Conservation (phyloP, 352 stramenopile species). For the Pythium monospermum region DNA sequence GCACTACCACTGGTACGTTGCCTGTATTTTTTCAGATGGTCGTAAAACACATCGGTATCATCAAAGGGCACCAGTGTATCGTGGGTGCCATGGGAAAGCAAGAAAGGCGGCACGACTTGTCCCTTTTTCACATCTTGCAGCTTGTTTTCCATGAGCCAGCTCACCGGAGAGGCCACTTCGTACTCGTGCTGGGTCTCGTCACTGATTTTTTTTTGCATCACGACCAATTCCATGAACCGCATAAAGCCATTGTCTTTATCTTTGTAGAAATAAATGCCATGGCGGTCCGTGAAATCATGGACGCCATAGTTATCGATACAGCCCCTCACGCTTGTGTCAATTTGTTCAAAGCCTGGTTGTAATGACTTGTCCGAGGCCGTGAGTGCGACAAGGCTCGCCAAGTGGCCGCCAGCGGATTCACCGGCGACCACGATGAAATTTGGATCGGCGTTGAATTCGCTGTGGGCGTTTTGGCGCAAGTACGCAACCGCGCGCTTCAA, state of each 20-base stretch:
- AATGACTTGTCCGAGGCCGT: conserved; percentile 57
- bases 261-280: conserved; percentile 54
- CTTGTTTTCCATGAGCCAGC: conserved; percentile 40
- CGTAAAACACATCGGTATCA: conserved; percentile 63
- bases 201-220: conserved; percentile 63
- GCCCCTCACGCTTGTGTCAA: conserved; percentile 66
- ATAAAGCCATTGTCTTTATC: conserved; percentile 57
- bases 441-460: conserved; percentile 45
- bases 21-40: conserved; percentile 44
- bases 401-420: conserved; percentile 65
- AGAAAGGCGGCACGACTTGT: conserved; percentile 57
- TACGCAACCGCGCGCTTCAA: conserved; percentile 67
- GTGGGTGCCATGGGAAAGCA: conserved; percentile 60
- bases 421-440: conserved; percentile 68
- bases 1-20: conserved; percentile 11
- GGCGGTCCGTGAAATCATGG: conserved; percentile 70
- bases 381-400: conserved; percentile 63
- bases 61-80: conserved; percentile 73
- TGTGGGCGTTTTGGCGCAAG: conserved; percentile 36
- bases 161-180: conserved; percentile 53
- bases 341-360: conserved; percentile 70
- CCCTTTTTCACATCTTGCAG: conserved; percentile 11
- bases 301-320: conserved; percentile 75
- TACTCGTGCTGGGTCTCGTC: conserved; percentile 34
- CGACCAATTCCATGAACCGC: conserved; percentile 57